Evolutionary conservation across 768 basidiomycete genomes (phyloP).

Genomic region (Pulveroboletus sp.): DNA sequence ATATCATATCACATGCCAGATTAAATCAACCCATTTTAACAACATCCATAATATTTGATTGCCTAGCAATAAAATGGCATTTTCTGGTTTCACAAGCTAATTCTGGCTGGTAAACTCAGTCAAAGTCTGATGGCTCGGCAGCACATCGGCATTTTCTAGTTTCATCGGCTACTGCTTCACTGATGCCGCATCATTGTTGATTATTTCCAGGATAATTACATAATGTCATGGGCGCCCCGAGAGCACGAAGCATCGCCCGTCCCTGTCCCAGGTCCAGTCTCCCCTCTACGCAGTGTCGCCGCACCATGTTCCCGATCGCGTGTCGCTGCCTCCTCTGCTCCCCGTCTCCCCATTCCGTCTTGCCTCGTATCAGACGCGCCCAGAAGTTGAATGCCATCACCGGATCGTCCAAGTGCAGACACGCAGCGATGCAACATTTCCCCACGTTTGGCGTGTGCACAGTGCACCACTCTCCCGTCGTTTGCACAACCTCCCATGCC

Average conservation of each 20-base stretch:
- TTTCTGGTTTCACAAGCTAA: no score
- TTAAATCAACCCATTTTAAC: no score
- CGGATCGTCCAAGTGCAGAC: constrained; percentile 47
- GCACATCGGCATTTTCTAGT: no score
- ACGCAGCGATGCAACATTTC: constrained; percentile 44
- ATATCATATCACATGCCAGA: no score
- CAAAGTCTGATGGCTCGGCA: no score
- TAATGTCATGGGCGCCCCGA: constrained; percentile 15
- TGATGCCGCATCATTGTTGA: no score
- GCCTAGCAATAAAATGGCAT: no score
- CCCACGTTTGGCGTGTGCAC: constrained; percentile 46
- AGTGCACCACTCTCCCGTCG: constrained; percentile 32
- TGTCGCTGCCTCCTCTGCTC: constrained; percentile 43
- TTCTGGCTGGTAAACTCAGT: no score
- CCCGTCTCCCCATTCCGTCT: constrained; percentile 44
- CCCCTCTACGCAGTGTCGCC: constrained; percentile 24
- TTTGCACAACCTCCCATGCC: constrained; percentile 40
- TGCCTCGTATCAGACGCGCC: constrained; percentile 41
- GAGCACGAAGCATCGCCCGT: constrained; percentile 17
- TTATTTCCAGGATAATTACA: not conserved
- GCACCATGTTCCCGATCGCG: constrained; percentile 36
- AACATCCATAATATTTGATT: no score
- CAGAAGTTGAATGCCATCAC: constrained; percentile 59
- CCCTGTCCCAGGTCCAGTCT: constrained; percentile 19
- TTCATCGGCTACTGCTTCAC: no score